phyloP scores from a whole-genome alignment of 1,284 basidiomycete genomes.

The Wallemia mellicola region DNA sequence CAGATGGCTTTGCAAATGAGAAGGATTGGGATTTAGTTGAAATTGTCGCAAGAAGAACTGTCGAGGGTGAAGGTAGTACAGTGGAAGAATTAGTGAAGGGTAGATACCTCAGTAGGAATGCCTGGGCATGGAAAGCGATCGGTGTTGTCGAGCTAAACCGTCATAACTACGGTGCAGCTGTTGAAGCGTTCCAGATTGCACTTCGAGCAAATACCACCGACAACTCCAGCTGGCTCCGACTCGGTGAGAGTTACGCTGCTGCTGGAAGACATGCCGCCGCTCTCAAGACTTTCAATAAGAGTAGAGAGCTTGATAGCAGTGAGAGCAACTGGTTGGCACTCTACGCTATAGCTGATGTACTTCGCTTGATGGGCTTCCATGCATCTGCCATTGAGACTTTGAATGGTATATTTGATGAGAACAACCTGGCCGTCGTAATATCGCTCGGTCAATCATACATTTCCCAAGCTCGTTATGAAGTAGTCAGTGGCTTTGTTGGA shows the following conservation, averaged over 20 bases:
- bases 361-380: conserved; percentile 45
- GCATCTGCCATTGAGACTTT: conserved; percentile 42
- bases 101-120: conserved; percentile 36
- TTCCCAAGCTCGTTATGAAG: conserved; percentile 35
- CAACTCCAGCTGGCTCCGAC: conserved; percentile 48
- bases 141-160: conserved; percentile 68
- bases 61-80: conserved; percentile 63
- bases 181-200: conserved; percentile 62
- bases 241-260: conserved; percentile 72
- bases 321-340: conserved; percentile 52
- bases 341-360: conserved; percentile 62
- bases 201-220: conserved; percentile 54
- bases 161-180: conserved; percentile 42
- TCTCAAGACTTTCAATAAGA: conserved; percentile 52
- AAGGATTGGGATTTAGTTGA: conserved; percentile 89
- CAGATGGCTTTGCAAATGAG: conserved; percentile 69
- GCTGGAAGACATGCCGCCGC: conserved; percentile 69
- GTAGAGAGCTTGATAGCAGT: conserved; percentile 26
- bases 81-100: conserved; percentile 20
- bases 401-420: conserved; percentile 23
- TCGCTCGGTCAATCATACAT: conserved; percentile 46
- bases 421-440: conserved; percentile 37
- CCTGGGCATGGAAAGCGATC: conserved; percentile 96
- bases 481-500: conserved; percentile 33
- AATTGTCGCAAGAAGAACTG: conserved; percentile 61